These are phyloP conservation scores for Megacollybia platyphylla DNA, from an alignment of 1,284 basidiomycete species.

Conservation along the genomic window DNA sequence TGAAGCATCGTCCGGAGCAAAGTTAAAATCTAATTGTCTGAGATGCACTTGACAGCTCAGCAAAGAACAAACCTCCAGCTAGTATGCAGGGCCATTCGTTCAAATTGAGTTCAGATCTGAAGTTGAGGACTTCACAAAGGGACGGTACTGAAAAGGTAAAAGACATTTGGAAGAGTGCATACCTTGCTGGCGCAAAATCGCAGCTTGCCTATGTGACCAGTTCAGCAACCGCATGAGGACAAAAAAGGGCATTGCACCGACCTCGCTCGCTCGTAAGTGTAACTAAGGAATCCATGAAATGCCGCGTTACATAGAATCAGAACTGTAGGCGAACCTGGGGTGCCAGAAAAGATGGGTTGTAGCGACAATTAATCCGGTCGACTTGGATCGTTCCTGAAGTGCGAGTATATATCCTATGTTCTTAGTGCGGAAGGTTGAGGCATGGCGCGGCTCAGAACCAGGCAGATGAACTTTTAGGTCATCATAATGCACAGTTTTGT, in stretches of 20 bases:
- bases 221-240: background rate
- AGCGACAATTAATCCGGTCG: slow-evolving; percentile 53
- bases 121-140: slow-evolving; percentile 27
- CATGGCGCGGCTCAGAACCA: slow-evolving; percentile 28
- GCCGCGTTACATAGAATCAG: slow-evolving; percentile 3
- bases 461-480: slow-evolving; percentile 35
- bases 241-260: slow-evolving; percentile 10
- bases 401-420: slow-evolving; percentile 76
- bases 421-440: slow-evolving; percentile 62
- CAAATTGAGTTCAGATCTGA: slow-evolving; percentile 35
- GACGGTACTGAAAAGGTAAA: background rate
- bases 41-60: background rate
- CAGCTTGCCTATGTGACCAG: too few species aligned
- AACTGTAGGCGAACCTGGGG: slow-evolving; percentile 45
- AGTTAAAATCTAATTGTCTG: slow-evolving; percentile 73
- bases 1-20: slow-evolving; percentile 72
- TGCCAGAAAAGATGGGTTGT: slow-evolving; percentile 95
- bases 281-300: slow-evolving; percentile 27
- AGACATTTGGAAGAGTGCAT: slow-evolving; percentile 1
- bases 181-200: background rate
- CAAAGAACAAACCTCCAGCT: slow-evolving; percentile 56
- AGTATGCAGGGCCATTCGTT: slow-evolving; percentile 68
- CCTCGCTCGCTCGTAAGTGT: slow-evolving; percentile 83
- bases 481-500: slow-evolving; percentile 53
- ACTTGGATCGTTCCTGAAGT: slow-evolving; percentile 29